A percentile compares a stretch with the other conserved stretches of the same genome.
Conservation (phyloP, 164 flowering plant species). For the Dillenia suffruticosa region DNA sequence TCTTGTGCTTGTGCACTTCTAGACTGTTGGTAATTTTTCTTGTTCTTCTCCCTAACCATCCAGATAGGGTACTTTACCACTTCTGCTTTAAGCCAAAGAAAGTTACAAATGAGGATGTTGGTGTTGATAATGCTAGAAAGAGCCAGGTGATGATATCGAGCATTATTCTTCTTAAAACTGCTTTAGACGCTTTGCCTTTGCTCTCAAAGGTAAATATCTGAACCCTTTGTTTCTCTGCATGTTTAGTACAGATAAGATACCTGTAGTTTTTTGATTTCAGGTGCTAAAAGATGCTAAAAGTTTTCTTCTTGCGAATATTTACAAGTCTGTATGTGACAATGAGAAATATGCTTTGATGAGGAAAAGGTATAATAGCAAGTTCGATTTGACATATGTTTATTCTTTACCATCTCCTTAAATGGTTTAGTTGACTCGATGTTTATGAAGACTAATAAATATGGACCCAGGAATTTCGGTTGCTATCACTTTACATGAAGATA, state of each 20-base stretch:
- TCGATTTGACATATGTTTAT: neutral
- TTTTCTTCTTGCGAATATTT: slow-evolving; percentile 76
- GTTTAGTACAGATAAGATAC: neutral
- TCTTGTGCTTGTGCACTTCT: neutral
- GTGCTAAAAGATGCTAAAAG: slow-evolving; percentile 91
- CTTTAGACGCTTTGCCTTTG: slow-evolving; percentile 86
- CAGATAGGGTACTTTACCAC: slow-evolving; percentile 97
- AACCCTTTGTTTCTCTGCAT: neutral
- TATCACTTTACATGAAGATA: too few species aligned
- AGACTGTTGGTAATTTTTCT: neutral
- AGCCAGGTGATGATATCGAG: slow-evolving; percentile 86
- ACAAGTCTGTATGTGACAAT: slow-evolving; percentile 81
- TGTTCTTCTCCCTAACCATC: slow-evolving; percentile 7
- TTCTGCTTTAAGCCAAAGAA: slow-evolving; percentile 96
- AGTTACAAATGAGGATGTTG: slow-evolving; percentile 65
- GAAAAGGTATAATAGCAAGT: slow-evolving; percentile 49
- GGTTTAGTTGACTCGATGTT: too few species aligned
- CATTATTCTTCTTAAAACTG: slow-evolving; percentile 94
- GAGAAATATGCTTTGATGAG: slow-evolving; percentile 70
- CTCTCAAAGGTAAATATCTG: slow-evolving; percentile 61
- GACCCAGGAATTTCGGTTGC: too few species aligned
- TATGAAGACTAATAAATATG: too few species aligned
- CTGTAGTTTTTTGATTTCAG: slow-evolving; percentile 26
- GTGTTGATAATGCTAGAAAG: slow-evolving; percentile 53
- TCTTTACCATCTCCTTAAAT: too few species aligned